Base-by-base conservation (phyloP, 768 basidiomycete species). In the Auricularia auricula-judae region DNA sequence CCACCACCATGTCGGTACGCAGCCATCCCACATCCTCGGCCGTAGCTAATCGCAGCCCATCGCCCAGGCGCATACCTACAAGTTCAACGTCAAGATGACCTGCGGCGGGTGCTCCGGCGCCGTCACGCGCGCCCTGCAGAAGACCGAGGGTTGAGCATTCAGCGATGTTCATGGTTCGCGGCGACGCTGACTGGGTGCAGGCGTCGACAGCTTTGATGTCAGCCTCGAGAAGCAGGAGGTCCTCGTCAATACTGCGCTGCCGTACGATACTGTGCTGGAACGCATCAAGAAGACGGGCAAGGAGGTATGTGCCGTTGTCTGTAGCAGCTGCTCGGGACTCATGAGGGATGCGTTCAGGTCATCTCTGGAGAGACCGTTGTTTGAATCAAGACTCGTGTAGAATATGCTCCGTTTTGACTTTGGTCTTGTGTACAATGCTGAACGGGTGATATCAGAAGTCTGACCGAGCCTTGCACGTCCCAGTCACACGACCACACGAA, bases 221-320 rank as follows among this genome's bases (percentile, higher is more conserved):
- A 78, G 71, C 70, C 82, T 93, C 42, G 85, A 83, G 35, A 84
- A 76, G 44, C 90, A 94, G 72, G 81, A 83, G 71, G 93, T 94
- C 63, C 62, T 83, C 62, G 91, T 95, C 60, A 85, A 73, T 10
- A 84, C 84, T 11, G 73, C 76, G 2, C 77, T 84, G 10, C 69
- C 80, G 18, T 90, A 88, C 72, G 89, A 91, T 0, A 78, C 79
- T 2, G 77, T 93, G 58, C 74, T 84, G 12, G 85, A 77, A 62
- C 89, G 80, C 79, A 91, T 96, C 72, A 84, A 84, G 81, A 95
- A 93, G 83, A 96, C 93, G 10, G 93, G 93, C 67, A 94, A 94
- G 76, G 82, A 90, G 86, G 92, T 91, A 62, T 29, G 77, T 67
- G 8, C 12, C 2, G 23, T 5, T 29, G 18, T 29, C 34, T 23